These are phyloP conservation scores for Babjeviella inositovora DNA, from an alignment of 805 yeast species.

Conservation along the genomic window DNA sequence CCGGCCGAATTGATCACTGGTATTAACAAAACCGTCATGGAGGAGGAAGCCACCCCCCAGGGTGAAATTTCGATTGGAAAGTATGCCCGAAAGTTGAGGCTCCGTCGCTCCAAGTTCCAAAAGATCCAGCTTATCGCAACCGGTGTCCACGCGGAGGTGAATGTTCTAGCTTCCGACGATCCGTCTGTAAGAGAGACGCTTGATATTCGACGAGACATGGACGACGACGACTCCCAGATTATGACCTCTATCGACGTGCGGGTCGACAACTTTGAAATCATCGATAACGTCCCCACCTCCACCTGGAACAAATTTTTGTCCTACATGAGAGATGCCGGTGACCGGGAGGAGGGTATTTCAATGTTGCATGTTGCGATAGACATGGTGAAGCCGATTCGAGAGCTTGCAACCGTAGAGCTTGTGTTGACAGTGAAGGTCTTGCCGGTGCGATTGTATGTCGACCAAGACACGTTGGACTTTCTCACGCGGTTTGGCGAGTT, in stretches of 20 bases:
- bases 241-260: constrained; percentile 31
- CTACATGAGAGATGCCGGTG: constrained; percentile 52
- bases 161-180: too few relatives aligned
- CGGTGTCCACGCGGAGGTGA: too few relatives aligned
- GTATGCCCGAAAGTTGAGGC: too few relatives aligned
- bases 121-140: too few relatives aligned
- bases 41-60: too few relatives aligned
- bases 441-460: constrained; percentile 75
- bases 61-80: too few relatives aligned
- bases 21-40: too few relatives aligned
- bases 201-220: too few relatives aligned
- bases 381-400: constrained; percentile 48
- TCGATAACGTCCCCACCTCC: constrained; percentile 73
- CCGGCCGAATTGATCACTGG: constrained; percentile 27
- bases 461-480: constrained; percentile 87
- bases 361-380: constrained; percentile 40
- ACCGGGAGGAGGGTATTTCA: constrained; percentile 49
- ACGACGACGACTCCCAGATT: constrained; percentile 15
- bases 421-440: constrained; percentile 33
- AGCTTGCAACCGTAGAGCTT: constrained; percentile 55
- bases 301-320: constrained; percentile 82
- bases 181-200: too few relatives aligned
- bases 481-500: constrained; percentile 69
- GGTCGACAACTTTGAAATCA: constrained; percentile 38
- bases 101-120: too few relatives aligned